Evolutionary conservation across 176 grass and related monocot genomes (phyloP), one percentile per base, ranked within the genome.

Genomic region (Bonia amplexicaulis): DNA sequence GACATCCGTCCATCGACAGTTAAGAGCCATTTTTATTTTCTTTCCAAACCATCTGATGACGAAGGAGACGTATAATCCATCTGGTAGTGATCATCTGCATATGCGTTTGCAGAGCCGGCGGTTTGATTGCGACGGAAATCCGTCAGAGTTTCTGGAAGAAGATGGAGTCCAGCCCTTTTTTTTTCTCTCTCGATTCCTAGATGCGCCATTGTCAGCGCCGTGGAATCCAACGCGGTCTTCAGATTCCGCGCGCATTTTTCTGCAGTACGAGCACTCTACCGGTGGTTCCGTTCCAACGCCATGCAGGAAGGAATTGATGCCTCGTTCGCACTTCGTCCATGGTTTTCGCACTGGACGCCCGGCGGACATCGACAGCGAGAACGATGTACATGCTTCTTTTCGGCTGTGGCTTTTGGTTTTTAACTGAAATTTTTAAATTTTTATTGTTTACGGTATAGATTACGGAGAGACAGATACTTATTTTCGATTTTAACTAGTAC

Each of bases 351-450:
- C 57, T 25, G 9, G 20, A 12, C 57, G 22, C n/a, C 7, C 9
- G 20, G 22, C 57, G n/a, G 3, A 22, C n/a, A 12, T 60, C 8
- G 26, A 64, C 1, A 14, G 26, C 26, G 68, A 70, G 40, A 46
- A 25, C 22, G 68, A 46, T 46, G 68, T 41, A 1, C 31, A 33
- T 33, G 3, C 3, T 31, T 3, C 2, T 33, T 33, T 33, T 33
- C n/a, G 1, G 1, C 0, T 31, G 2, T 2, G 31, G 0, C 2
- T 31, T 31, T n/a, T n/a, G n/a, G n/a, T n/a, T n/a, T n/a, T n/a
- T n/a, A n/a, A n/a, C n/a, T n/a, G n/a, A n/a, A n/a, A n/a, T n/a
- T n/a, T n/a, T n/a, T n/a, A n/a, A n/a, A n/a, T n/a, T n/a, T n/a
- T n/a, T n/a, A n/a, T n/a, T n/a, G n/a, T n/a, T n/a, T n/a, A n/a